Conservation (phyloP, 2,329 filamentous ascomycete species). For the Lecanicillium sp. region DNA sequence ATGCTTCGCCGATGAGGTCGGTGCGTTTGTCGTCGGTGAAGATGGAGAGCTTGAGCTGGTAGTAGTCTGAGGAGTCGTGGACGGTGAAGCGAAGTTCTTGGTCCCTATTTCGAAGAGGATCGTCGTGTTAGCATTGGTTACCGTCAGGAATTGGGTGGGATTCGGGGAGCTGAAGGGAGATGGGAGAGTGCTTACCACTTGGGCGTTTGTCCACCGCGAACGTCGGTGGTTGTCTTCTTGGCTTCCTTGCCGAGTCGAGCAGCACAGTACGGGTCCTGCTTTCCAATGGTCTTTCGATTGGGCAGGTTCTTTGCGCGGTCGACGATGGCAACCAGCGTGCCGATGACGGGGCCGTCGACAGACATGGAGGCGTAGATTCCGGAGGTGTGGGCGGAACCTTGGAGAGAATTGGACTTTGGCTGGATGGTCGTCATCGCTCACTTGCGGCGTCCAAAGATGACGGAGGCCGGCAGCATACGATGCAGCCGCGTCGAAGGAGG, state of each 20-base stretch:
- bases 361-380: conserved; percentile 94
- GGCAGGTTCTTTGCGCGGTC: conserved; percentile 96
- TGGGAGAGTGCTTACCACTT: conserved; percentile 59
- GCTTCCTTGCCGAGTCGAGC: conserved; percentile 91
- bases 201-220: conserved; percentile 89
- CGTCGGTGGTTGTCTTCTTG: conserved; percentile 92
- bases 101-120: conserved; percentile 58
- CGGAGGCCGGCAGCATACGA: not conserved
- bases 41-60: conserved; percentile 87
- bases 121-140: conserved; percentile 9
- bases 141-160: not conserved
- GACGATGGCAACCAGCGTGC: conserved; percentile 84
- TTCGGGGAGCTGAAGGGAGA: not conserved
- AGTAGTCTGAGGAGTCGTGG: conserved; percentile 94
- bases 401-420: conserved; percentile 47
- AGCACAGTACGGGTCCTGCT: conserved; percentile 96
- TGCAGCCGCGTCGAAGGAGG: too few relatives aligned
- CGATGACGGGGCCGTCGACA: conserved; percentile 86
- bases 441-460: conserved; percentile 6
- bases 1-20: conserved; percentile 90
- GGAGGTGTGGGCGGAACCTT: conserved; percentile 64
- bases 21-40: conserved; percentile 99
- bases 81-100: conserved; percentile 94
- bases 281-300: conserved; percentile 94
- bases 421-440: conserved; percentile 40